A percentile compares a stretch with the other conserved stretches of the same genome.
These are phyloP conservation scores for Sporothrix variecibatus DNA, from an alignment of 2,329 filamentous ascomycete species.

Conservation along the genomic window DNA sequence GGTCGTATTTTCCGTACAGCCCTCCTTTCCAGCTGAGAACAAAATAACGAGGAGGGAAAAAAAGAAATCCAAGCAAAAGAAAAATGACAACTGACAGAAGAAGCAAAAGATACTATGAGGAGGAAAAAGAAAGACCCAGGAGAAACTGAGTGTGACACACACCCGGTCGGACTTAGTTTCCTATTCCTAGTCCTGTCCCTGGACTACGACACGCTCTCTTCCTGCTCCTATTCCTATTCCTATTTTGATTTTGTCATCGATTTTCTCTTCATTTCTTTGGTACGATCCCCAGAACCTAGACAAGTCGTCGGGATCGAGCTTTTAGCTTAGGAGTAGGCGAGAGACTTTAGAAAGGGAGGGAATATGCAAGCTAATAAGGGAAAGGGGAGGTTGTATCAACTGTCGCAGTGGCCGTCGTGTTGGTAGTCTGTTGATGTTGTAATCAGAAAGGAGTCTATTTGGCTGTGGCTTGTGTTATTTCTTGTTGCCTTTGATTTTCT, in stretches of 20 bases:
- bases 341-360: background rate
- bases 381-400: background rate
- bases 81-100: slow-evolving; percentile 11
- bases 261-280: background rate
- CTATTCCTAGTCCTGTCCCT: background rate
- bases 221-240: background rate
- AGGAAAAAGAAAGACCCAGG: background rate
- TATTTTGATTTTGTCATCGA: background rate
- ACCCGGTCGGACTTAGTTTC: background rate
- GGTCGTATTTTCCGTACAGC: slow-evolving; percentile 4
- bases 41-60: background rate
- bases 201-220: background rate
- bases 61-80: background rate
- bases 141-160: background rate
- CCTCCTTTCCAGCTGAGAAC: background rate
- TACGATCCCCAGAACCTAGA: background rate
- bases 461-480: background rate
- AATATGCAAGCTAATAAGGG: background rate
- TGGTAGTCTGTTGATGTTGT: background rate
- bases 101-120: background rate
- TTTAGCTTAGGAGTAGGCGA: background rate
- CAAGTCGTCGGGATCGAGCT: background rate
- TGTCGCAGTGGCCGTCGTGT: background rate
- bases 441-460: background rate
- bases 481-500: background rate